phyloP scores from a whole-genome alignment of 169 alveolate genomes.

The Eimeria acervulina region DNA sequence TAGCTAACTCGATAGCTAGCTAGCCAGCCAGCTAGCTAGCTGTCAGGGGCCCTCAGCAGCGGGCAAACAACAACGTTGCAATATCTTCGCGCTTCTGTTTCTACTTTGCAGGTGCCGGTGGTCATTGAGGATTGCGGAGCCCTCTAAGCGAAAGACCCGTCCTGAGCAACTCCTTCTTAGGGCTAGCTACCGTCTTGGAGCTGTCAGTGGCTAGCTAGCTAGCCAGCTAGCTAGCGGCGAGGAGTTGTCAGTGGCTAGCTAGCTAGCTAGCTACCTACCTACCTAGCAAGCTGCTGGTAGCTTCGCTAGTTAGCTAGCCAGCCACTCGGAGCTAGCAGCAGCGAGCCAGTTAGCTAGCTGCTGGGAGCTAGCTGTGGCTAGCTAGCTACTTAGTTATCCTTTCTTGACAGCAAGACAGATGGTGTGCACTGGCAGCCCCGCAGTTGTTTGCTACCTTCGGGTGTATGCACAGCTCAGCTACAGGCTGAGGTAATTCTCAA shows the following conservation, averaged over 20 bases:
- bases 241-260: neutral
- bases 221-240: neutral
- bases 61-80: no score
- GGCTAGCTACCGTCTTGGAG: neutral
- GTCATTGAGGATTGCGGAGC: slow-evolving; percentile 39
- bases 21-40: neutral
- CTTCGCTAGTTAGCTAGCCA: no score
- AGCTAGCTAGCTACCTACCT: neutral
- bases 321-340: no score
- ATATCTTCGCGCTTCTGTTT: no score
- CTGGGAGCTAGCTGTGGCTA: no score
- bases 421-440: no score
- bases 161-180: neutral
- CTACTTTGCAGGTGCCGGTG: slow-evolving; percentile 39
- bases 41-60: neutral
- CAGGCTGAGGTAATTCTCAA: no score
- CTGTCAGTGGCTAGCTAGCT: neutral
- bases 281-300: no score
- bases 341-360: neutral
- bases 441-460: neutral
- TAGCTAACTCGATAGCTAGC: slow-evolving; percentile 37
- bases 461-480: neutral
- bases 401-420: no score
- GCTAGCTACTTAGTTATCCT: no score
- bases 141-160: neutral